These are phyloP conservation scores for Pichia deserticola DNA, from an alignment of 805 yeast species.

Conservation along the genomic window DNA sequence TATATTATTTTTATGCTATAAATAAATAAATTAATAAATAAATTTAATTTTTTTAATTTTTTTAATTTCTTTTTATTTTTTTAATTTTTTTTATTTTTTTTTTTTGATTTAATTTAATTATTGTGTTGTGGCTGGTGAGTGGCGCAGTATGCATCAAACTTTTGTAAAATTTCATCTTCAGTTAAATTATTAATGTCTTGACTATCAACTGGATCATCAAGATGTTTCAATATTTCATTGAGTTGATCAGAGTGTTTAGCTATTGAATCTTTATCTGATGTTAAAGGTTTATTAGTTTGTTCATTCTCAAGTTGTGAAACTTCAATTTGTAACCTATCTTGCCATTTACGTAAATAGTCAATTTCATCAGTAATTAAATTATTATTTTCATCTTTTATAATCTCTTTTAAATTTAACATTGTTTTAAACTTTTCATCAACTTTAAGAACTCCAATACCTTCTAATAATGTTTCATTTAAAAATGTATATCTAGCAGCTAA, in stretches of 20 bases:
- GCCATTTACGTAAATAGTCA: slow-evolving; percentile 15
- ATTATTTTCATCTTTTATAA: slow-evolving; percentile 12
- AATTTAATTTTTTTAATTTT: too few species aligned
- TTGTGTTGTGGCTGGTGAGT: too few species aligned
- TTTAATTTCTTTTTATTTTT: too few species aligned
- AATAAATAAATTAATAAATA: too few species aligned
- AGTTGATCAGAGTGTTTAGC: neutral
- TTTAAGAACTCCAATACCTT: slow-evolving; percentile 14
- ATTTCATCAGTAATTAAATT: slow-evolving; percentile 10
- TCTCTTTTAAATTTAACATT: slow-evolving; percentile 18
- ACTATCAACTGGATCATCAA: too few species aligned
- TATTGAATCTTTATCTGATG: neutral
- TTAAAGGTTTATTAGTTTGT: neutral
- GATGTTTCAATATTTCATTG: too few species aligned
- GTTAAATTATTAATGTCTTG: too few species aligned
- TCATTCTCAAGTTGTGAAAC: neutral
- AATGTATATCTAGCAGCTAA: slow-evolving; percentile 28
- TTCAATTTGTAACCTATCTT: slow-evolving; percentile 10
- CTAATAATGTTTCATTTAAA: slow-evolving; percentile 26
- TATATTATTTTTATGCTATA: too few species aligned
- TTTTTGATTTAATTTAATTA: too few species aligned
- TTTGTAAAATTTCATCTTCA: too few species aligned
- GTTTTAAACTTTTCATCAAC: slow-evolving; percentile 5
- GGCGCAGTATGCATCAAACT: too few species aligned
- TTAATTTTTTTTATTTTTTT: too few species aligned